These are phyloP conservation scores for Nevesoporus exiguus DNA, from an alignment of 768 basidiomycete genomes.

Conservation along the genomic window DNA sequence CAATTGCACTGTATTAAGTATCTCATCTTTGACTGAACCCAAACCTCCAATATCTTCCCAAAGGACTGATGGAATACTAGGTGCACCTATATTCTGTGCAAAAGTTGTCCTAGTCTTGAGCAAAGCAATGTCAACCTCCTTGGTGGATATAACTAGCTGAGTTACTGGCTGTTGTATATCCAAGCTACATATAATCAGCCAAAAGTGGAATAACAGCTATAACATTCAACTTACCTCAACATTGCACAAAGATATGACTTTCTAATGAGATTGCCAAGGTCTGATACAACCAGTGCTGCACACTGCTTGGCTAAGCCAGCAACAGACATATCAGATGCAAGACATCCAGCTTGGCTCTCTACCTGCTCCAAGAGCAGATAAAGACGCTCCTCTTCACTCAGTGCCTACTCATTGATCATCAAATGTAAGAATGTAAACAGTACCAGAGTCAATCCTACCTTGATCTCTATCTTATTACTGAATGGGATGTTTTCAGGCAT, in stretches of 20 bases:
- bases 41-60: constrained; percentile 99
- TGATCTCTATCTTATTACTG: constrained; percentile 79
- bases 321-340: constrained; percentile 82
- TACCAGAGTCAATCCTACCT: constrained; percentile 42
- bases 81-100: constrained; percentile 93
- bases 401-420: constrained; percentile 57
- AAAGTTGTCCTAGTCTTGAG: constrained; percentile 71
- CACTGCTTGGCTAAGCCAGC: constrained; percentile 74
- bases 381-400: constrained; percentile 70
- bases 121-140: constrained; percentile 74
- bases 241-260: constrained; percentile 53
- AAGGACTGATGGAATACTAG: constrained; percentile 89
- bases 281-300: constrained; percentile 83
- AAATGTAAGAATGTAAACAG: not conserved
- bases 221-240: constrained; percentile 13
- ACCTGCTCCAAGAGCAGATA: constrained; percentile 47
- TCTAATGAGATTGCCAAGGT: constrained; percentile 66
- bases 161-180: not conserved
- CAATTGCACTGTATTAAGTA: constrained; percentile 92
- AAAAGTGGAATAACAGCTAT: not conserved
- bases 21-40: constrained; percentile 82
- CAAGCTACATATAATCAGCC: constrained; percentile 2
- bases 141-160: constrained; percentile 31
- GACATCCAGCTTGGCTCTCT: constrained; percentile 35
- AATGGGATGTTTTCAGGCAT: constrained; percentile 69